Evolutionary conservation across 805 yeast species (phyloP).

Genomic region (Wickerhamiella sergipiensis): DNA sequence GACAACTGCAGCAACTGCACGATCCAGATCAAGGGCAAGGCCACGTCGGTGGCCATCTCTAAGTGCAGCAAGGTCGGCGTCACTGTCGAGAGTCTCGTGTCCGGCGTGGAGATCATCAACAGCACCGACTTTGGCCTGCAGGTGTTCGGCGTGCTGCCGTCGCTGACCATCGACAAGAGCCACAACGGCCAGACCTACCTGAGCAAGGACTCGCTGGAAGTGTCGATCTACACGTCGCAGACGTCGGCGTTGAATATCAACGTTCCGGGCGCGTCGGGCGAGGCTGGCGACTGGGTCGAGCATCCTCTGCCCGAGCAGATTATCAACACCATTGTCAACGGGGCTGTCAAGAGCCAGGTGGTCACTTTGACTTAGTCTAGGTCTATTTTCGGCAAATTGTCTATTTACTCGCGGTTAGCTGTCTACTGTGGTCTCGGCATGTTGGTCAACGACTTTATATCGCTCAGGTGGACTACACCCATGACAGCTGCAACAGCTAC

Average conservation of each 20-base stretch:
- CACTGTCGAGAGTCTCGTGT: slow-evolving; percentile 69
- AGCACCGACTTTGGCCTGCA: slow-evolving; percentile 73
- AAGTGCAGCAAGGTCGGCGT: slow-evolving; percentile 61
- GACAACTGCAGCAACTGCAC: slow-evolving; percentile 66
- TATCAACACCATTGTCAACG: slow-evolving; percentile 49
- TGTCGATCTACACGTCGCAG: slow-evolving; percentile 72
- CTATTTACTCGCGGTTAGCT: too few species aligned
- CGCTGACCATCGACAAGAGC: slow-evolving; percentile 76
- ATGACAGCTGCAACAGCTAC: too few species aligned
- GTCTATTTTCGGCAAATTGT: too few species aligned
- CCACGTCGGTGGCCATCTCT: slow-evolving; percentile 71
- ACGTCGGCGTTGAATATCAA: slow-evolving; percentile 80
- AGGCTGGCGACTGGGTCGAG: slow-evolving; percentile 61
- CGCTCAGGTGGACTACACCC: too few species aligned
- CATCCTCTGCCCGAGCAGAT: slow-evolving; percentile 86
- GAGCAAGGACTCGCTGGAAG: slow-evolving; percentile 52
- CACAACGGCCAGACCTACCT: slow-evolving; percentile 77
- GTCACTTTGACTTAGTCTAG: slow-evolving; percentile 3
- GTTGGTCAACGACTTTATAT: too few species aligned
- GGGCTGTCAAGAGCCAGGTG: slow-evolving; percentile 43
- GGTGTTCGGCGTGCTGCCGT: slow-evolving; percentile 67
- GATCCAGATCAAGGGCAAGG: slow-evolving; percentile 78
- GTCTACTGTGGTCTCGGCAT: too few species aligned
- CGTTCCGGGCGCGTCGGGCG: slow-evolving; percentile 62
- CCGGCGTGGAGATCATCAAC: slow-evolving; percentile 81